Base-by-base conservation (phyloP, 1,284 basidiomycete species). In the Neonothopanus nambi region DNA sequence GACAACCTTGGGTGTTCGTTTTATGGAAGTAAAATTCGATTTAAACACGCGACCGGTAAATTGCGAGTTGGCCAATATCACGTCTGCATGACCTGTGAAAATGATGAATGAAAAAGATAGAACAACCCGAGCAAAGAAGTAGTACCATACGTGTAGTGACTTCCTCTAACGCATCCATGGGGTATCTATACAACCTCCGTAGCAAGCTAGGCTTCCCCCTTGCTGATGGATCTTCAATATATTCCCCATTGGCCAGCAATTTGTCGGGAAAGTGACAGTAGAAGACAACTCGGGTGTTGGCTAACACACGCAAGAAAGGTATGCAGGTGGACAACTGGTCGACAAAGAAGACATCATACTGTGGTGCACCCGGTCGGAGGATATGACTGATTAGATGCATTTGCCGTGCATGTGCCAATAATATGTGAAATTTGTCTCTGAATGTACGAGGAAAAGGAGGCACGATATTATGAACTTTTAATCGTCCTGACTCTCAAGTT, bases 241-340 rank as follows among this genome's bases (percentile, higher is more conserved):
- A 91, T 18, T 82, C 84, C 1, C 91, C 92, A 67, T 85, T 77
- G 47, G 93, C 80, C n/a, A 97, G 79, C 0, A 97, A 75, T 67
- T 95, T 94, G 72, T 98, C 95, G 0, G 97, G 96, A 64, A 98
- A 99, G 69, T 99, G 96, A 63, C 95, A 97, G 70, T 99, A 99
- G 72, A 98, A 99, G 15, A 99, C 85, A 21, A 97, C 89, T 1
- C 92, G 84, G 9, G 84, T 91, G 11, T 78, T 76, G 2, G 79
- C 81, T 9, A 91, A 66, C 48, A 77, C 68, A 12, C 91, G 81
- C 1, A 99, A 76, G 57, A 96, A 75, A 0, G 96, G 96, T 17
- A 98, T 79, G 56, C 90, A 93, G 1, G 93, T 93, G 1, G 93
- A 93, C 18, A 98, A 84, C 68, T 98, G 96, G 71, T 99, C 97